Percentiles rank a stretch among this genome's conserved stretches.
phyloP scores from a whole-genome alignment of 371 early-diverging fungal genomes.

The Syncephalastrum sp. region DNA sequence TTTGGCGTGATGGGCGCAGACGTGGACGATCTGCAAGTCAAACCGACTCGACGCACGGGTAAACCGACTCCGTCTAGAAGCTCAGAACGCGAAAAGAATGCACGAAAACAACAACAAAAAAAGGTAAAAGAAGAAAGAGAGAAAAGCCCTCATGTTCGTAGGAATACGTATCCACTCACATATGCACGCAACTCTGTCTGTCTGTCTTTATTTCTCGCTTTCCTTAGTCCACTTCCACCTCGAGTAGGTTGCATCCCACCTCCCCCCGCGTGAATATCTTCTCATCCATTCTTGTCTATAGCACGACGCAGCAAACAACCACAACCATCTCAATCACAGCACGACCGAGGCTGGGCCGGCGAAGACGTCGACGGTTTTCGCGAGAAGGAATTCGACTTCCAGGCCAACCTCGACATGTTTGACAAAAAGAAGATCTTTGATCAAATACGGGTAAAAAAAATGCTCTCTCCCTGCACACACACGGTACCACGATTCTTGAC shows the following conservation, averaged over 20 bases:
- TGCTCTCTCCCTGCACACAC: background rate
- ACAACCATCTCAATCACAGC: conserved; percentile 12
- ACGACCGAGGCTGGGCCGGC: conserved; percentile 47
- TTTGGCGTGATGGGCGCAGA: conserved; percentile 45
- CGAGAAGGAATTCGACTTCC: conserved; percentile 81
- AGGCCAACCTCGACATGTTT: conserved; percentile 73
- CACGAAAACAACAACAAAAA: conserved; percentile 1
- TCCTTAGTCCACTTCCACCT: too few relatives aligned
- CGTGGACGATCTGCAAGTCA: conserved; percentile 53
- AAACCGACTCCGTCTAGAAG: conserved; percentile 7
- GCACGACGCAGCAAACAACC: conserved; percentile 16
- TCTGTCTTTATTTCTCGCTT: too few relatives aligned
- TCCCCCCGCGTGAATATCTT: too few relatives aligned
- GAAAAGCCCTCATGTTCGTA: too few relatives aligned
- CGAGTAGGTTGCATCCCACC: too few relatives aligned
- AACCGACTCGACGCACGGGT: conserved; percentile 12
- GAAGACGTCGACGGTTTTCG: conserved; percentile 59
- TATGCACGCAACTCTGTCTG: too few relatives aligned
- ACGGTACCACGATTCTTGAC: too few relatives aligned
- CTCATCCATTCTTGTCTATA: background rate
- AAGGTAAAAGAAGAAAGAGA: too few relatives aligned
- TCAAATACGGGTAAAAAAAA: conserved; percentile 64
- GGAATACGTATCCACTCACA: too few relatives aligned
- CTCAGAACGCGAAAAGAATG: conserved; percentile 6
- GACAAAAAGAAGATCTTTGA: conserved; percentile 81